A percentile compares a stretch with the other conserved stretches of the same genome.
Conservation (phyloP, 805 yeast species). For the Wickerhamomyces subpelliculosus region DNA sequence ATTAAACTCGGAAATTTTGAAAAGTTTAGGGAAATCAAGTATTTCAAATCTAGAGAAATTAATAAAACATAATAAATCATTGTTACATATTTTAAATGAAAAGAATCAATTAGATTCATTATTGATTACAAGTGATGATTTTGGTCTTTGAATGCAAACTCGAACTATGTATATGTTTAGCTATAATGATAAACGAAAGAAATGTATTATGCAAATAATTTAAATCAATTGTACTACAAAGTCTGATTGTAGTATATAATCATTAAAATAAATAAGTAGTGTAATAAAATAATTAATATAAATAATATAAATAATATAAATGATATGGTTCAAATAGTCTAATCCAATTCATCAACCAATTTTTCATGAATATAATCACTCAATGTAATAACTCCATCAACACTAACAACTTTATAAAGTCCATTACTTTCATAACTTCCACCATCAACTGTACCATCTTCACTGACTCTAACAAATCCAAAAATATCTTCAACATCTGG, state of each 20-base stretch:
- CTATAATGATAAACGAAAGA: background rate
- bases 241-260: too few relatives aligned
- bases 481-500: conserved; percentile 66
- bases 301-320: background rate
- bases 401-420: conserved; percentile 47
- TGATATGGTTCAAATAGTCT: background rate
- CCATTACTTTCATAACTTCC: conserved; percentile 50
- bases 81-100: conserved; percentile 27
- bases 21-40: conserved; percentile 35
- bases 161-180: too few relatives aligned
- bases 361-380: conserved; percentile 43
- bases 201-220: too few relatives aligned
- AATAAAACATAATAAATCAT: conserved; percentile 32
- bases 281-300: background rate
- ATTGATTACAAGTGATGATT: conserved; percentile 40
- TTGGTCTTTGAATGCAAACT: too few relatives aligned
- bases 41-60: conserved; percentile 37
- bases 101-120: conserved; percentile 26
- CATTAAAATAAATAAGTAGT: too few relatives aligned
- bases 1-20: conserved; percentile 35
- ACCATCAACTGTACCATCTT: conserved; percentile 45
- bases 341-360: conserved; percentile 23
- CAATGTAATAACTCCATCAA: conserved; percentile 43
- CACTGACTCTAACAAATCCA: conserved; percentile 61
- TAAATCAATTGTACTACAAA: too few relatives aligned